Evolutionary conservation across 257 asterid genomes (phyloP).

Genomic region (Thymus quinquecostatus): DNA sequence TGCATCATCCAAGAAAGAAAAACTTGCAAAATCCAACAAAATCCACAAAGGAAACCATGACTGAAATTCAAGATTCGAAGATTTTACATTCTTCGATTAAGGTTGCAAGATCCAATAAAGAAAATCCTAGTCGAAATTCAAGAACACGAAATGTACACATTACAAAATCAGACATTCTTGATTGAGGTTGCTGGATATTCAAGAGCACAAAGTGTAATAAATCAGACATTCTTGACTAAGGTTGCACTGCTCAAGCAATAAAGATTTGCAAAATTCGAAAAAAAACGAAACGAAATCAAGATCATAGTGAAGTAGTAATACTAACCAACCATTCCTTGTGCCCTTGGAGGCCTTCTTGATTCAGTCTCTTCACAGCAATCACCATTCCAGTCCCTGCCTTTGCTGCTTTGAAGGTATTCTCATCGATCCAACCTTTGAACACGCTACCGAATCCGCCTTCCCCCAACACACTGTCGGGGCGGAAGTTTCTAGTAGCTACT

Average conservation of each 20-base stretch:
- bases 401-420: slow-evolving; percentile 65
- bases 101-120: too few species aligned
- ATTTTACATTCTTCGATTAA: too few species aligned
- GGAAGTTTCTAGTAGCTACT: slow-evolving; percentile 77
- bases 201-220: neutral
- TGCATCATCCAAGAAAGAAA: too few species aligned
- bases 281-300: too few species aligned
- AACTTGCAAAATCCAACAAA: too few species aligned
- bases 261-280: neutral
- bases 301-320: neutral
- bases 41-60: too few species aligned
- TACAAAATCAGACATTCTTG: too few species aligned
- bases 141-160: too few species aligned
- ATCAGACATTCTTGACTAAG: neutral
- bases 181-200: too few species aligned
- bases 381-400: slow-evolving; percentile 77
- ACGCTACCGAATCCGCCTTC: slow-evolving; percentile 90
- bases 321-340: slow-evolving; percentile 92
- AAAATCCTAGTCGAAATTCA: too few species aligned
- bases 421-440: slow-evolving; percentile 88
- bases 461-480: slow-evolving; percentile 86
- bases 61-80: too few species aligned
- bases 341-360: slow-evolving; percentile 81
- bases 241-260: neutral
- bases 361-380: slow-evolving; percentile 77